Conservation (phyloP, 2,329 filamentous ascomycete genomes). For the Trichoderma pleuroti region DNA sequence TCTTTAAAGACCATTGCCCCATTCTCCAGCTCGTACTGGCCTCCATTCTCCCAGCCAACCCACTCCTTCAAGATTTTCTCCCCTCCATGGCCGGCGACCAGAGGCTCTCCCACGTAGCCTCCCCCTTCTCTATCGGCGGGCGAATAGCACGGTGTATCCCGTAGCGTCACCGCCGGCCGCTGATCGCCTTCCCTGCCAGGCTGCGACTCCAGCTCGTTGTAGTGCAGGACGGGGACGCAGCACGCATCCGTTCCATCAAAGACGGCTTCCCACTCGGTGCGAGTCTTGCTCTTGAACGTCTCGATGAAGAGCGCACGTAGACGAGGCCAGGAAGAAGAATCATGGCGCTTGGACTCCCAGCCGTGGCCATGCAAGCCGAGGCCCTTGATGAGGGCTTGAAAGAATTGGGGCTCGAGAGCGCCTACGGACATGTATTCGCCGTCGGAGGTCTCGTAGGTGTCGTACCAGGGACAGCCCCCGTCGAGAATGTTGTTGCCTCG, state of each 20-base stretch:
- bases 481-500: conserved; percentile 78
- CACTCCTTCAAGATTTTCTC: conserved; percentile 66
- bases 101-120: conserved; percentile 59
- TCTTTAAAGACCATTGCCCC: conserved; percentile 56
- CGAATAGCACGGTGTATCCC: conserved; percentile 57
- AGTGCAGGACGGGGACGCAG: conserved; percentile 80
- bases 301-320: conserved; percentile 59
- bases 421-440: conserved; percentile 82
- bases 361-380: conserved; percentile 54
- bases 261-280: conserved; percentile 75
- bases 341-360: conserved; percentile 53
- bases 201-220: conserved; percentile 61
- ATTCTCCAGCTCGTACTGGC: conserved; percentile 63
- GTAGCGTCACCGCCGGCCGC: conserved; percentile 65
- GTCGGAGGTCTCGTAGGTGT: conserved; percentile 81
- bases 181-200: conserved; percentile 59
- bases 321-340: conserved; percentile 64
- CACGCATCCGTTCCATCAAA: conserved; percentile 94
- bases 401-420: conserved; percentile 86
- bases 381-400: conserved; percentile 61
- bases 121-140: conserved; percentile 34
- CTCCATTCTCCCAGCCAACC: conserved; percentile 73
- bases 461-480: conserved; percentile 83
- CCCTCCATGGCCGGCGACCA: conserved; percentile 68
- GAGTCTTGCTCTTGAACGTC: conserved; percentile 66